Base-by-base conservation (phyloP, 1,284 basidiomycete genomes). In the Rhodotorula sp. region DNA sequence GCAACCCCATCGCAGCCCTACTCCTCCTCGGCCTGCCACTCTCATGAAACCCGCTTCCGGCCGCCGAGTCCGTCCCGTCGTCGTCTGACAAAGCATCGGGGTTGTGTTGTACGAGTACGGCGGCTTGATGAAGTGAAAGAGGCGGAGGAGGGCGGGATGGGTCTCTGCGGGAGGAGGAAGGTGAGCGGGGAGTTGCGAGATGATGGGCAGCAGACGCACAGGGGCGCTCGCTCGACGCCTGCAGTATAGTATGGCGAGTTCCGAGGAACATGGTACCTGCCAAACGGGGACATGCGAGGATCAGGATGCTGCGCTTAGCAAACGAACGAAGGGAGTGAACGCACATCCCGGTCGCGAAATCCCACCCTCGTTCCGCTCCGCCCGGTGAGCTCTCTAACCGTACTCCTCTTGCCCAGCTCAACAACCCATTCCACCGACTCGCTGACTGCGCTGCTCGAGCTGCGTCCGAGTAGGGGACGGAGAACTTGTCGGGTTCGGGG, bases 11-110 rank as follows among this genome's bases (percentile, higher is more conserved):
- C 15, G 55, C 55, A 24, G 55, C 55, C 36, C 36, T 39, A 57
- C 60, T 61, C 51, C 60, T 9, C 36, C 29, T 44, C 29, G 60
- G 60, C 51, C 60, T 24, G 36, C 60, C 60, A 19, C 60, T 61
- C 60, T 61, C 60, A 13, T 49, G 52, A 5, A 53, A 44, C 49
- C n/a, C 24, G 48, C 48, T 36, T 13, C 36, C 49, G 4, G 47
- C 47, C 47, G 30, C 32, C 48, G 5, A 17, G 24, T 15, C 58
- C 58, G 17, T 10, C 8, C 30, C 39, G 39, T 61, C 60, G 36
- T 61, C 60, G 51, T 61, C 60, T 39, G 60, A 61, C 8, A 44
- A 17, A n/a, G 36, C 51, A 29, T 61, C 60, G 3, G 60, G 60
- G 27, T 61, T 61, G 20, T 53, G 60, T 19, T 39, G 39, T 17